These are phyloP conservation scores for Betula pendula DNA, from an alignment of 306 rosid genomes.

Conservation along the genomic window DNA sequence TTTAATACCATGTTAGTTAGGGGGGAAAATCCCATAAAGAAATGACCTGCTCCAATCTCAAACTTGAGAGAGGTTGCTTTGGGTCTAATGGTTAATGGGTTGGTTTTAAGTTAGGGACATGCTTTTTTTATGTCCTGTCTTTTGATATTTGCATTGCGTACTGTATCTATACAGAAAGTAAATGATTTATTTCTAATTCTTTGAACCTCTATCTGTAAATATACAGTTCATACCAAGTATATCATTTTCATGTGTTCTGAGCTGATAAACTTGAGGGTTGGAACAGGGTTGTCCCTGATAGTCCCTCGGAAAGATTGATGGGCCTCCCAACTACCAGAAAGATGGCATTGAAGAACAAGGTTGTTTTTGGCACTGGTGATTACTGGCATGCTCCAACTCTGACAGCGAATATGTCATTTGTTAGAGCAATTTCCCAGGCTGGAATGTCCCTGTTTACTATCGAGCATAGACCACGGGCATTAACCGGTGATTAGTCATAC, in stretches of 20 bases:
- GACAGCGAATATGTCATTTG: conserved; percentile 94
- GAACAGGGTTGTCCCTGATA: conserved; percentile 75
- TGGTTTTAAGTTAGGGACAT: too few relatives aligned
- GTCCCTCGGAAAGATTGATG: conserved; percentile 76
- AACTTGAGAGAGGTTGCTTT: neutral
- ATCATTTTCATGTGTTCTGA: conserved; percentile 12
- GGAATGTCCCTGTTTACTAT: conserved; percentile 86
- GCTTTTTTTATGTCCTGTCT: too few relatives aligned
- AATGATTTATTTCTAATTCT: too few relatives aligned
- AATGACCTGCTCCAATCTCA: too few relatives aligned
- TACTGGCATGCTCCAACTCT: conserved; percentile 79
- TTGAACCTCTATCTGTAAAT: too few relatives aligned
- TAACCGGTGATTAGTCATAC: conserved; percentile 67
- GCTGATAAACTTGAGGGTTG: conserved; percentile 32
- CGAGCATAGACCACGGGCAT: conserved; percentile 81
- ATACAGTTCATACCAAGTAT: conserved; percentile 11
- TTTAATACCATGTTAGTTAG: too few relatives aligned
- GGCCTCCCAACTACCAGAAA: conserved; percentile 86
- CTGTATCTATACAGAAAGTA: too few relatives aligned
- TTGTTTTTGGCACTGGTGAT: conserved; percentile 92
- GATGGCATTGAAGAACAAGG: conserved; percentile 82
- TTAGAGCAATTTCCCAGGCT: conserved; percentile 86
- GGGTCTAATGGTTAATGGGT: too few relatives aligned
- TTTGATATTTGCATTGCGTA: too few relatives aligned
- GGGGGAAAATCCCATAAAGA: too few relatives aligned